A percentile compares a stretch with the other conserved stretches of the same genome.
These are phyloP conservation scores for Raphanus hybrid DNA, from an alignment of 441 rosid genomes.

Conservation along the genomic window DNA sequence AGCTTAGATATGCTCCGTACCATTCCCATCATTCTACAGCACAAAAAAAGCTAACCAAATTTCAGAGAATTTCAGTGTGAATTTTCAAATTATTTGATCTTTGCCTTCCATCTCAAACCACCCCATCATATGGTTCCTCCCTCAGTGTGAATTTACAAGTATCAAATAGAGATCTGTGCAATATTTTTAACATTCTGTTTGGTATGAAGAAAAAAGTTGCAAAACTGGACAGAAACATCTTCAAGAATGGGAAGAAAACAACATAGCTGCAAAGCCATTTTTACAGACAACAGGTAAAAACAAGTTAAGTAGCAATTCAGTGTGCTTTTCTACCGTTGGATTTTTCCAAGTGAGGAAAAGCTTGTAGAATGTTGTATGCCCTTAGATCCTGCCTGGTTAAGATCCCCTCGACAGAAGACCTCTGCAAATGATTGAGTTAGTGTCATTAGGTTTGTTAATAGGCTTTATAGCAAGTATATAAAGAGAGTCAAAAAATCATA, in stretches of 20 bases:
- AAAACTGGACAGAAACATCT: constrained; percentile 42
- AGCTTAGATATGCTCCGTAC: no score
- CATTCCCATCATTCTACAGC: no score
- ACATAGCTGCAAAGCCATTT: constrained; percentile 21
- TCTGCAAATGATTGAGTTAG: constrained; percentile 40
- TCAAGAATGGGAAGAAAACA: constrained; percentile 9
- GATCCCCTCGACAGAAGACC: constrained; percentile 67
- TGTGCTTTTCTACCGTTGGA: constrained; percentile 48
- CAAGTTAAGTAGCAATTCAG: constrained; percentile 9
- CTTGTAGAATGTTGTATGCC: constrained; percentile 68
- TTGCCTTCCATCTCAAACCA: no score
- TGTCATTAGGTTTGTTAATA: constrained; percentile 1
- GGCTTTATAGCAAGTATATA: neutral
- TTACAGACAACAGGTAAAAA: constrained; percentile 23
- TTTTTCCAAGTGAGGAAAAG: constrained; percentile 67
- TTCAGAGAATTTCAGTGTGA: no score
- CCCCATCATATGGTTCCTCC: neutral
- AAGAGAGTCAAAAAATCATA: constrained; percentile 22
- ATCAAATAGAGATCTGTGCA: constrained; percentile 14
- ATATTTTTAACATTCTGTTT: constrained; percentile 26
- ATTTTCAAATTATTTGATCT: no score
- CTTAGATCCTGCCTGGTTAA: constrained; percentile 79
- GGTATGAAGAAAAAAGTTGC: constrained; percentile 38
- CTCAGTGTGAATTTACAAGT: constrained; percentile 29
- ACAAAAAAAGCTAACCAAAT: no score